phyloP scores from a whole-genome alignment of 306 rosid genomes.

The Quillaja saponaria region DNA sequence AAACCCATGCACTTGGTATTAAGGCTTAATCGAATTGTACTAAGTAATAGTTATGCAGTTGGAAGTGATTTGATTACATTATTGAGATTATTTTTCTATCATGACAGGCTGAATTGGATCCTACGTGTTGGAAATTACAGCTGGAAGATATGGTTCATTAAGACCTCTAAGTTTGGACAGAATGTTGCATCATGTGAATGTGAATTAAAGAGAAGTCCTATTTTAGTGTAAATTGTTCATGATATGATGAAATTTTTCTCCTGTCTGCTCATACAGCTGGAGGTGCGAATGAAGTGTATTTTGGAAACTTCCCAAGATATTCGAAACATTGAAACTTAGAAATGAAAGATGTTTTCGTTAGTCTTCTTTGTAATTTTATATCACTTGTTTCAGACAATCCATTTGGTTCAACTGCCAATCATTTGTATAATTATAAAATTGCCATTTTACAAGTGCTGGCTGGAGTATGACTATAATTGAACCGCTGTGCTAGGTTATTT shows the following conservation, averaged over 20 bases:
- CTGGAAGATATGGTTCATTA: constrained; percentile 63
- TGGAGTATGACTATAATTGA: no score
- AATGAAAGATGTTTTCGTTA: not conserved
- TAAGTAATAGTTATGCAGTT: not conserved
- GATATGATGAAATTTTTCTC: no score
- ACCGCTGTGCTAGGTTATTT: no score
- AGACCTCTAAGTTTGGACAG: not conserved
- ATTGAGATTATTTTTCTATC: constrained; percentile 29
- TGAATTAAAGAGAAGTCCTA: no score
- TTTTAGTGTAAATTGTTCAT: no score
- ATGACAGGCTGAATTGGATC: constrained; percentile 88
- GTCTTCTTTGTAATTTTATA: not conserved
- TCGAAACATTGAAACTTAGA: not conserved
- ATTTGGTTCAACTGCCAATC: not conserved
- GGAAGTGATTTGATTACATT: constrained; percentile 7
- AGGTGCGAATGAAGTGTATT: not conserved
- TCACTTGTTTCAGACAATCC: not conserved
- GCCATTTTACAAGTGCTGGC: not conserved
- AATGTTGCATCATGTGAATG: not conserved
- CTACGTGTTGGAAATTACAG: constrained; percentile 82
- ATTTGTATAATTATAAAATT: no score
- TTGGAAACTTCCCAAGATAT: not conserved
- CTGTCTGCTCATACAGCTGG: not conserved
- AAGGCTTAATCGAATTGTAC: not conserved
- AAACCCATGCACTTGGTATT: not conserved